phyloP scores from a whole-genome alignment of 169 alveolate species.

The Plasmodium billcollinsi region DNA sequence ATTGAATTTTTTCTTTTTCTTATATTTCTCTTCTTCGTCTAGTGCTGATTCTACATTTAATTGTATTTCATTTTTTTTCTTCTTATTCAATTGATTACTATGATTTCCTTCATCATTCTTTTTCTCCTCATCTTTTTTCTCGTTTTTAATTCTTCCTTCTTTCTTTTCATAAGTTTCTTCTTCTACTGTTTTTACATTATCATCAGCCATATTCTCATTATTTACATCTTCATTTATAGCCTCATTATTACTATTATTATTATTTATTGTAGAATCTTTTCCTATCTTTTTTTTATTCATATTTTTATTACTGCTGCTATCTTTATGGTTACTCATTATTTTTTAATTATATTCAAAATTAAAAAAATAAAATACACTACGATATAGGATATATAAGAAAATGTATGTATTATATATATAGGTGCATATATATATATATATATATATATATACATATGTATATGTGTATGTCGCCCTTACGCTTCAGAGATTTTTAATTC shows the following conservation, averaged over 20 bases:
- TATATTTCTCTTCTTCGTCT: not conserved
- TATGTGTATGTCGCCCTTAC: no score
- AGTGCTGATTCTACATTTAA: no score
- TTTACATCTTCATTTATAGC: not conserved
- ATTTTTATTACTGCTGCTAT: not conserved
- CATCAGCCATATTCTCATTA: not conserved
- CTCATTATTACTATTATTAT: not conserved
- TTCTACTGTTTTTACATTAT: not conserved
- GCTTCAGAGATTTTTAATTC: no score
- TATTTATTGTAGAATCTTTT: not conserved
- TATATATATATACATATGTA: no score
- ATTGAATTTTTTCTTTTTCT: not conserved
- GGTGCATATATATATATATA: no score
- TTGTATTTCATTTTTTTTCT: not conserved
- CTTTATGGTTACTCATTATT: no score
- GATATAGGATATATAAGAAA: no score
- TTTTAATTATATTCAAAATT: no score
- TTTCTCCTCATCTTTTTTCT: not conserved
- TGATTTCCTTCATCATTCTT: not conserved
- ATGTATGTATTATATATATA: no score
- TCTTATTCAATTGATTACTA: not conserved
- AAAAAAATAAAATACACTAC: no score
- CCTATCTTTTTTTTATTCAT: not conserved
- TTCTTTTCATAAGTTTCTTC: not conserved
- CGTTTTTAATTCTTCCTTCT: not conserved